Evolutionary conservation across 1,139 yeast species (phyloP).

Genomic region (Suhomyces taliae): DNA sequence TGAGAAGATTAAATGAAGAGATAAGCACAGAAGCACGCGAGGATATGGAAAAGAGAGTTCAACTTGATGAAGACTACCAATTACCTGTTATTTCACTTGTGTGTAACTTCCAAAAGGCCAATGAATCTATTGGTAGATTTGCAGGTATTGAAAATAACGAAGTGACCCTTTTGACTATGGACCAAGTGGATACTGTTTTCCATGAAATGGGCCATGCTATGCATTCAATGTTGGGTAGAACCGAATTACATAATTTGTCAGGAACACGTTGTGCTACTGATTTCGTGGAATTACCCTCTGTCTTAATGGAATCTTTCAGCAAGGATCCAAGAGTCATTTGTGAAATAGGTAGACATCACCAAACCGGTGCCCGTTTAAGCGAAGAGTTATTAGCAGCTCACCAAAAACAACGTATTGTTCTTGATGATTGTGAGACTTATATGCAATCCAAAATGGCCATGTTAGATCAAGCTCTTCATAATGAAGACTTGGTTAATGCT

Average conservation of each 20-base stretch:
- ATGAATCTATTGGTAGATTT: constrained; percentile 28
- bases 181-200: constrained; percentile 88
- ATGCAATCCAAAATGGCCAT: constrained; percentile 90
- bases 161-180: constrained; percentile 58
- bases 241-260: constrained; percentile 83
- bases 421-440: constrained; percentile 73
- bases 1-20: constrained; percentile 51
- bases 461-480: constrained; percentile 79
- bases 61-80: constrained; percentile 60
- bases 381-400: constrained; percentile 48
- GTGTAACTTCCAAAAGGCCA: constrained; percentile 67
- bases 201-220: constrained; percentile 99
- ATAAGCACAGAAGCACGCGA: constrained; percentile 28
- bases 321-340: constrained; percentile 74
- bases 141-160: constrained; percentile 25
- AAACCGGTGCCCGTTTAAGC: constrained; percentile 65
- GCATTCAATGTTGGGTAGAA: constrained; percentile 95
- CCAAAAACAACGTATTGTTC: constrained; percentile 51
- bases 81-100: constrained; percentile 87
- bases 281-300: constrained; percentile 94
- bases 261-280: constrained; percentile 97
- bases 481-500: constrained; percentile 37
- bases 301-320: constrained; percentile 91
- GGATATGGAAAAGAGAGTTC: constrained; percentile 44
- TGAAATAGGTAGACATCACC: constrained; percentile 72